Conservation (phyloP, 257 asterid genomes). For the Solanum dulcamara region DNA sequence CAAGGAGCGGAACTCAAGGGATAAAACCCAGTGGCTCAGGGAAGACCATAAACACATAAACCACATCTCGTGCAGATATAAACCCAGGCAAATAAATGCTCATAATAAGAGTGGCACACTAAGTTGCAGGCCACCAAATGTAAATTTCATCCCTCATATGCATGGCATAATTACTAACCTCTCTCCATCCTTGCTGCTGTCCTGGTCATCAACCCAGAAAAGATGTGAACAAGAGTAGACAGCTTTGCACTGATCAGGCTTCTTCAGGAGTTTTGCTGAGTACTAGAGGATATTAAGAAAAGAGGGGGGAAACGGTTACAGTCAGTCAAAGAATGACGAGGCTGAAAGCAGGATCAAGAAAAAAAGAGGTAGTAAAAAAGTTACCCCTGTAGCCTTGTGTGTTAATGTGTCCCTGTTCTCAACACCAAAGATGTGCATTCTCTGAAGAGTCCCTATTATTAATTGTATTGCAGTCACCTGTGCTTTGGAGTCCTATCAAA, state of each 20-base stretch:
- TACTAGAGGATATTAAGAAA: conserved; percentile 34
- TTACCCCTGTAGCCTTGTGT: conserved; percentile 99
- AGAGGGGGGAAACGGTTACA: conserved; percentile 6
- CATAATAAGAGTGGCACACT: not conserved
- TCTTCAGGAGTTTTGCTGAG: conserved; percentile 95
- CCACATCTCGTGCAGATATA: not conserved
- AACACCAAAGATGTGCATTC: conserved; percentile 90
- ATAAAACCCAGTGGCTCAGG: not conserved
- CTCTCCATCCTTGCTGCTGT: conserved; percentile 79
- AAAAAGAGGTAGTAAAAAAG: not conserved
- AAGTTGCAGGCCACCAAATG: not conserved
- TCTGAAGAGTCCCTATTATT: conserved; percentile 92
- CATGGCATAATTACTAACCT: conserved; percentile 37
- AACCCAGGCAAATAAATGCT: not conserved
- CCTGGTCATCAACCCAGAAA: conserved; percentile 95
- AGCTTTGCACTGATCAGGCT: conserved; percentile 97
- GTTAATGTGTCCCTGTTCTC: conserved; percentile 97
- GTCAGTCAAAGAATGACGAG: not conserved
- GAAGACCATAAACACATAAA: not conserved
- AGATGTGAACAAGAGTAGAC: conserved; percentile 97
- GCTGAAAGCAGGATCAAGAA: not conserved
- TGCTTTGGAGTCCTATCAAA: conserved; percentile 78
- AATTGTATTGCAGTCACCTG: conserved; percentile 88
- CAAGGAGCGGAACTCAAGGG: not conserved
- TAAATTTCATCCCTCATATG: not conserved